Conservation (phyloP, 352 stramenopile species). For the Pythium plurisporium region DNA sequence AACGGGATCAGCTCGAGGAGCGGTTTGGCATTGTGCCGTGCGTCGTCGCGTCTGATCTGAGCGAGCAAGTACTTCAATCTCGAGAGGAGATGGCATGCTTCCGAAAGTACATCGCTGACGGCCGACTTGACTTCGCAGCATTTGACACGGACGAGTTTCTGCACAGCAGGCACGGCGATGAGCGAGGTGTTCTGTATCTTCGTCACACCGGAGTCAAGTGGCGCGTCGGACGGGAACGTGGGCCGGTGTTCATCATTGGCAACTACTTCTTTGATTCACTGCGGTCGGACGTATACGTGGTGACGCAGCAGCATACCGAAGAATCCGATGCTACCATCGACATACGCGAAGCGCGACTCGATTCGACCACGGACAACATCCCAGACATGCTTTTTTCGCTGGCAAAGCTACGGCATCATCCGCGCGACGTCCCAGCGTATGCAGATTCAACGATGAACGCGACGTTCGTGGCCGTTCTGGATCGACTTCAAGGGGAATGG, state of each 20-base stretch:
- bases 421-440: conserved; percentile 29
- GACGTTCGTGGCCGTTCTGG: conserved; percentile 22
- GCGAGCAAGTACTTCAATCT: conserved; percentile 60
- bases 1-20: conserved; percentile 14
- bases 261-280: conserved; percentile 86
- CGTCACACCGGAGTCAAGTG: conserved; percentile 25
- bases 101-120: conserved; percentile 30
- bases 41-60: conserved; percentile 69
- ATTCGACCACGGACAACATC: conserved; percentile 38
- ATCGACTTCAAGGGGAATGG: conserved; percentile 15
- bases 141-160: conserved; percentile 62
- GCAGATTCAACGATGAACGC: conserved; percentile 34
- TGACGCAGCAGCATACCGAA: conserved; percentile 11
- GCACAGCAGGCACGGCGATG: not conserved
- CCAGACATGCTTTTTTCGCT: conserved; percentile 49
- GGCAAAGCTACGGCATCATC: conserved; percentile 1
- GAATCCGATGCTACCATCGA: not conserved
- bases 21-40: conserved; percentile 37
- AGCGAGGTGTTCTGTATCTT: conserved; percentile 25
- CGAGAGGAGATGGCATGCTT: conserved; percentile 62
- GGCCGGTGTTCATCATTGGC: conserved; percentile 66
- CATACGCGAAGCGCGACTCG: conserved; percentile 43
- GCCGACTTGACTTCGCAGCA: conserved; percentile 59
- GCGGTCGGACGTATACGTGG: conserved; percentile 57
- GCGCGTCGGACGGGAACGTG: conserved; percentile 43